These are phyloP conservation scores for Malus hybrid DNA, from an alignment of 331 rosid species.

Conservation along the genomic window DNA sequence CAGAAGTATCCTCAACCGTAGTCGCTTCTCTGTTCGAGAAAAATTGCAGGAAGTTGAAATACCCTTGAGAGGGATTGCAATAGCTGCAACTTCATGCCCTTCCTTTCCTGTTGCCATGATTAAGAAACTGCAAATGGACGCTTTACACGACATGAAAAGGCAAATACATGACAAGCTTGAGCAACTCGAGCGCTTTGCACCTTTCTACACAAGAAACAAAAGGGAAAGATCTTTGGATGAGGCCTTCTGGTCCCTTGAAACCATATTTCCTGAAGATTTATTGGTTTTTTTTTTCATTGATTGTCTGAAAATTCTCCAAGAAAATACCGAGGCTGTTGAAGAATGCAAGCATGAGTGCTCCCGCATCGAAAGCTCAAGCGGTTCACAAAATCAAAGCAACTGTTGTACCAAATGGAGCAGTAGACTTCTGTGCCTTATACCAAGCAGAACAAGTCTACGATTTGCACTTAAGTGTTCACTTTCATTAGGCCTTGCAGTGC, in stretches of 20 bases:
- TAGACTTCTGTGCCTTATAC: constrained; percentile 18
- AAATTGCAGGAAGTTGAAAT: constrained; percentile 35
- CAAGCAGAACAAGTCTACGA: constrained; percentile 27
- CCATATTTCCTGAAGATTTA: constrained; percentile 29
- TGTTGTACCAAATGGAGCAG: not conserved
- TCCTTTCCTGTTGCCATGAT: constrained; percentile 32
- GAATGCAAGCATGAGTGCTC: constrained; percentile 11
- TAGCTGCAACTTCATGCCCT: constrained; percentile 31
- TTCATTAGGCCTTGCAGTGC: constrained; percentile 32
- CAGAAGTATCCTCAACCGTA: constrained; percentile 8
- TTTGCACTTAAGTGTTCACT: constrained; percentile 37
- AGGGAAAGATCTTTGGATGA: constrained; percentile 6
- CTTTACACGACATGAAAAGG: constrained; percentile 22
- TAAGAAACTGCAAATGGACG: constrained; percentile 22
- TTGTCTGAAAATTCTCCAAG: constrained; percentile 42
- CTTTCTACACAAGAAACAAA: constrained; percentile 28
- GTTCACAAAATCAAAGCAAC: not conserved
- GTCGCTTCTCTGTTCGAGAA: constrained; percentile 13
- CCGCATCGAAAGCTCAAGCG: not conserved
- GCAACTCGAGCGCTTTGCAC: constrained; percentile 25
- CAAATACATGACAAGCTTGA: constrained; percentile 28
- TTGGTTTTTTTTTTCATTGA: constrained; percentile 48
- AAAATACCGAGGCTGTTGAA: constrained; percentile 14
- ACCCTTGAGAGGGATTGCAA: constrained; percentile 49
- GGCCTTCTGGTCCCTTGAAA: constrained; percentile 9